Percentiles rank a stretch among this genome's conserved stretches.
These are phyloP conservation scores for Jimgerdemannia flammicorona DNA, from an alignment of 192 early-diverging fungal species.

Conservation along the genomic window DNA sequence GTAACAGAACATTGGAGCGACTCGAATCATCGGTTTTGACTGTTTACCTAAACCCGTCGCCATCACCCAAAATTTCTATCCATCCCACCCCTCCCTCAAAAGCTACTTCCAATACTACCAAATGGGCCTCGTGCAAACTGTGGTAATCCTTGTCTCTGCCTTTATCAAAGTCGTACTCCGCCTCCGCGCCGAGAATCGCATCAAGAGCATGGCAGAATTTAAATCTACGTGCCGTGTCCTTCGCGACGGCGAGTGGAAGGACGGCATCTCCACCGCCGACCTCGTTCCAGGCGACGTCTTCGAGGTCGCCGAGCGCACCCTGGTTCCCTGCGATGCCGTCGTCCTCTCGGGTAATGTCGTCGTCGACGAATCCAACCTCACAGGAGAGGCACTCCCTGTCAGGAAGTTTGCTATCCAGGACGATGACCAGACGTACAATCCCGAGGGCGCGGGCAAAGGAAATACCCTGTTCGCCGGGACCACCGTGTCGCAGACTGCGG, in stretches of 20 bases:
- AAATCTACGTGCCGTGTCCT: conserved; percentile 39
- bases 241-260: conserved; percentile 58
- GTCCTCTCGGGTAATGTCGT: conserved; percentile 67
- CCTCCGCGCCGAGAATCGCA: conserved; percentile 46
- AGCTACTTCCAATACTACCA: conserved; percentile 60
- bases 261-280: conserved; percentile 41
- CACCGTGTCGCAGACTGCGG: conserved; percentile 49
- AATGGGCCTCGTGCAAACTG: conserved; percentile 55
- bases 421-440: conserved; percentile 42
- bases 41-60: too few species aligned
- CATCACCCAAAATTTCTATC: too few species aligned
- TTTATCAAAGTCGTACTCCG: conserved; percentile 54
- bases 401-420: conserved; percentile 66
- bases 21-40: too few species aligned
- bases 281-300: conserved; percentile 71
- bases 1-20: neutral
- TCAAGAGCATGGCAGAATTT: conserved; percentile 58
- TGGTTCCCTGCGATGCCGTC: conserved; percentile 66
- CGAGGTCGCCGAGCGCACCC: conserved; percentile 35
- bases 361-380: conserved; percentile 71
- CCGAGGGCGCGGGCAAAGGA: conserved; percentile 37
- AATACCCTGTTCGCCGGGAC: conserved; percentile 72
- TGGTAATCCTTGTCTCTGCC: conserved; percentile 51
- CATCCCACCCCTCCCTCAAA: neutral
- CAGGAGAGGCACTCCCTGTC: conserved; percentile 78